A percentile compares a stretch with the other conserved stretches of the same genome.
These are phyloP conservation scores for Amaranthus cruentus DNA, from an alignment of 148 eudicot genomes.

Conservation along the genomic window DNA sequence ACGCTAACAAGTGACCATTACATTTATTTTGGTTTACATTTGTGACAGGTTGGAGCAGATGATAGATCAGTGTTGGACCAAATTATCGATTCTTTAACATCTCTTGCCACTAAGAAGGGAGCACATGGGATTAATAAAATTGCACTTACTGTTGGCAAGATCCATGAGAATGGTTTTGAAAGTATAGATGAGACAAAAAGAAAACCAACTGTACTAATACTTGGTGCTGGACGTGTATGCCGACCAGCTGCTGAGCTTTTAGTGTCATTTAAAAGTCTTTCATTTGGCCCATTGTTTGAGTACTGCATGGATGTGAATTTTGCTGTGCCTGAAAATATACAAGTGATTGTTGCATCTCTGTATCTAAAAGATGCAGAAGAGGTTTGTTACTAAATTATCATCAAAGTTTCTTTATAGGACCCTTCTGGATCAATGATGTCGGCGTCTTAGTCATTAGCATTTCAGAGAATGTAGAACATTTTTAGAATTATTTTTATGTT, in stretches of 20 bases:
- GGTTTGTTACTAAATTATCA: constrained; percentile 37
- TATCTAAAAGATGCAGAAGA: constrained; percentile 84
- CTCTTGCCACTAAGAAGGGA: constrained; percentile 57
- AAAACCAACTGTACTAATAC: constrained; percentile 58
- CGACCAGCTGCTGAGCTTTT: constrained; percentile 87
- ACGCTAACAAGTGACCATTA: neutral
- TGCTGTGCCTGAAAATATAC: constrained; percentile 48
- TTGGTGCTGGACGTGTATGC: constrained; percentile 99
- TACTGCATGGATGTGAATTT: constrained; percentile 37
- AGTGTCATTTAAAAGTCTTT: constrained; percentile 51
- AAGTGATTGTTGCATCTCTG: constrained; percentile 88
- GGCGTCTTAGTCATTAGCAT: neutral
- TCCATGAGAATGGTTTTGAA: constrained; percentile 34
- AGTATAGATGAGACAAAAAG: constrained; percentile 30
- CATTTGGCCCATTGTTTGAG: constrained; percentile 43
- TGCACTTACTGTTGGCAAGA: constrained; percentile 52
- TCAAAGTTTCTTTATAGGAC: neutral
- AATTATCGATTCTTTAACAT: constrained; percentile 69
- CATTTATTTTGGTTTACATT: constrained; percentile 3
- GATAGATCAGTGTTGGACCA: constrained; percentile 58
- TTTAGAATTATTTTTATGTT: neutral
- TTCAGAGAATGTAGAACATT: neutral
- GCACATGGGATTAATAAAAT: constrained; percentile 38
- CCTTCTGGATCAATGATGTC: neutral
- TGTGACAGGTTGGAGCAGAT: constrained; percentile 83